Base-by-base conservation (phyloP, 495 filamentous ascomycete genomes). In the Daldinia vernicosa region DNA sequence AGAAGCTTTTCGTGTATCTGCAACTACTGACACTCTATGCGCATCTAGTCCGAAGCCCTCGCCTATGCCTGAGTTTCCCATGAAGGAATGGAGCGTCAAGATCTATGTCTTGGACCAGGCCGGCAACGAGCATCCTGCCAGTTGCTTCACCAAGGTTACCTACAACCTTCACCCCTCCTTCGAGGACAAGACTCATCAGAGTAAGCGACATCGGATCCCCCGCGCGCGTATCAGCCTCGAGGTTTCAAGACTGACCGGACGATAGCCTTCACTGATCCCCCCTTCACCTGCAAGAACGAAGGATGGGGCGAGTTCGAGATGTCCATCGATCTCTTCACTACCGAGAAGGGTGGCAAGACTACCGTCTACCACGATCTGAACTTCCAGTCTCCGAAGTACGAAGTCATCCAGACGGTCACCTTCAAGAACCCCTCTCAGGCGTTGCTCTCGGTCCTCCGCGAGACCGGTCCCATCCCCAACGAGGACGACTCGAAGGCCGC, bases 271-370 rank as follows among this genome's bases (percentile, higher is more conserved):
- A 90, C 89, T 74, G 89, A 89, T 39, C 90, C 93, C 0, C 95
- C 95, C 0, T 99, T 98, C 84, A 87, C 87, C 26, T 95, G 97
- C 77, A 82, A 88, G 59, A 96, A 99, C 80, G 90, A 96, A 79
- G 96, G 96, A 73, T 99, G 96, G 96, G 96, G 96, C 75, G 96
- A 99, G 81, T 99, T 99, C 76, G 96, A 98, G 75, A 95, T 98
- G 92, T 83, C 85, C 27, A 95, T 98, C 68, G 85, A 90, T 57
- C 84, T 97, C 30, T 89, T 86, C 71, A 89, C 88, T n/a, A 88
- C 90, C 26, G 93, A 97, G 80, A 93, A 93, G 80, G 89, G 89
- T 19, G 94, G 94, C 66, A 93, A 97, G 55, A 89, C 92, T 74
- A 83, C 85, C 22, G 82, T 99, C 63, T 78, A 80, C 30, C 96